Percentiles rank a stretch among this genome's conserved stretches.
Evolutionary conservation across 83 land plant species (phyloP).

Genomic region (Isoetes engelmannii): DNA sequence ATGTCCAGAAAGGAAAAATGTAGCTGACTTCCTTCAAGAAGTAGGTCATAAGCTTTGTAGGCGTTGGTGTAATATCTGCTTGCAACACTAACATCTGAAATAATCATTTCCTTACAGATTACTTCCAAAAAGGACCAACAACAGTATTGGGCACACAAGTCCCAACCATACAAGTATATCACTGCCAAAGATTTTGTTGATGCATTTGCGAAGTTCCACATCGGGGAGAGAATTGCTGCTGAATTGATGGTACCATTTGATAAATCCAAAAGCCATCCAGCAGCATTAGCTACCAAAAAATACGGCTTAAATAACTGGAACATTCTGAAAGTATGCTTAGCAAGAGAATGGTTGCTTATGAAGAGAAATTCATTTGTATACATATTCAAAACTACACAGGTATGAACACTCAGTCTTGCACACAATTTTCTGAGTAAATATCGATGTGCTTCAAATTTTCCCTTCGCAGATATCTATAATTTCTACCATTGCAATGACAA

Average conservation of each 20-base stretch:
- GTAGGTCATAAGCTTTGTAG: neutral
- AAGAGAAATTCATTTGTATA: slow-evolving; percentile 12
- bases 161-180: slow-evolving; percentile 7
- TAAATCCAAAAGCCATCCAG: slow-evolving; percentile 17
- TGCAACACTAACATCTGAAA: neutral
- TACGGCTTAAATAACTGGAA: slow-evolving; percentile 16
- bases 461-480: too few species aligned
- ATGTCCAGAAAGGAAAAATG: too few species aligned
- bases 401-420: too few species aligned
- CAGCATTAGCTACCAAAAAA: slow-evolving; percentile 12
- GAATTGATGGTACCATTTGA: slow-evolving; percentile 14
- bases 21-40: slow-evolving; percentile 25
- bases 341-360: slow-evolving; percentile 14
- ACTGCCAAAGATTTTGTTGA: slow-evolving; percentile 14
- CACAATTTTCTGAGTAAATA: too few species aligned
- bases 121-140: slow-evolving; percentile 21
- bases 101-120: neutral
- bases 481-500: too few species aligned
- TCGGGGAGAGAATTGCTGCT: slow-evolving; percentile 3
- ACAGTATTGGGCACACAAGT: slow-evolving; percentile 19
- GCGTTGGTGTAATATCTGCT: neutral
- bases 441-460: too few species aligned
- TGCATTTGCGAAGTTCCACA: slow-evolving; percentile 13
- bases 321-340: slow-evolving; percentile 13
- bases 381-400: slow-evolving; percentile 23